These are phyloP conservation scores for Erigeron canadensis DNA, from an alignment of 129 eudicot species.

Conservation along the genomic window DNA sequence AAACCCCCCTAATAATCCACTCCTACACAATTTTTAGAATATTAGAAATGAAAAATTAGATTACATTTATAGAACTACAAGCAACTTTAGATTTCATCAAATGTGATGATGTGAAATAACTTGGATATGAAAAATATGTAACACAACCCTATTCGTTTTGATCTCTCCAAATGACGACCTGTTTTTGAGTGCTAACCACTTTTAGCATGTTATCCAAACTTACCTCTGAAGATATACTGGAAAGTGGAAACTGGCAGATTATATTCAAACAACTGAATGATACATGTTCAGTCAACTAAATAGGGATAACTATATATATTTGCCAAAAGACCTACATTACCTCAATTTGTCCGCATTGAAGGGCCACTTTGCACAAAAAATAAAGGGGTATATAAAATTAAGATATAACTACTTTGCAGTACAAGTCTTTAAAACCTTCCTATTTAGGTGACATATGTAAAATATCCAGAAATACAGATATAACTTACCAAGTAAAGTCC, in stretches of 20 bases:
- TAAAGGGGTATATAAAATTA: neutral
- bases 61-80: no score
- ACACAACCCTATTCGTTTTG: neutral
- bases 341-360: neutral
- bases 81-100: no score
- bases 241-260: neutral
- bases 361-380: neutral
- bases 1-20: no score
- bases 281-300: neutral
- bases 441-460: constrained; percentile 9
- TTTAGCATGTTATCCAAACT: neutral
- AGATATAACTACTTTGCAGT: constrained; percentile 11
- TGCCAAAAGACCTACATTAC: neutral
- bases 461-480: constrained; percentile 7
- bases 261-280: neutral
- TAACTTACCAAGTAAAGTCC: constrained; percentile 19
- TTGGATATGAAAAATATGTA: no score
- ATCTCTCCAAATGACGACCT: neutral
- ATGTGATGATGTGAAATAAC: no score
- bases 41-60: no score
- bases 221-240: neutral
- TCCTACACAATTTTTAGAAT: no score
- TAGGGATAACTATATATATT: neutral
- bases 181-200: neutral
- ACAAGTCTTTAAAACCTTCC: constrained; percentile 11